Base-by-base conservation (phyloP, 2,329 filamentous ascomycete species). In the Alternaria arborescens region DNA sequence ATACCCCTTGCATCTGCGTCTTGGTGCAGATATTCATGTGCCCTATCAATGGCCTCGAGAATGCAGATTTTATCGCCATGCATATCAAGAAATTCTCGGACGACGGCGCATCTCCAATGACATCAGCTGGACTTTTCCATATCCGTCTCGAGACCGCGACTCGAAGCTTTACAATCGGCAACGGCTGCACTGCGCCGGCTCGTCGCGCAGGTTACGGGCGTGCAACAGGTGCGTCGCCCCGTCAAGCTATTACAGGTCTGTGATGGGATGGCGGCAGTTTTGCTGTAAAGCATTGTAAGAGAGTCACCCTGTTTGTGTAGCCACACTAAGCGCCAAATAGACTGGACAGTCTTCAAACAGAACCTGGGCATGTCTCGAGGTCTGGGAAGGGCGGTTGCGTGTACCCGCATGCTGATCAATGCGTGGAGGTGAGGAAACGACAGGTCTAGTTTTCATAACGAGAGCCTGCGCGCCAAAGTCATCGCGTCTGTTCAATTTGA, bases 281-380 rank as follows among this genome's bases (percentile, higher is more conserved):
- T 67, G 56, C 60, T 61, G 65, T 60, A 65, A 60, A 54, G 61
- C 60, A 43, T 63, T 60, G 64, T 68, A 66, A 69, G 69, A 73
- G 59, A 56, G 54, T 52, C 66, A 59, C 65, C 68, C 64, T 69
- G 69, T 66, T 65, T 67, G 76, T 78, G 74, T 74, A 70, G 62
- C 77, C 57, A 53, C 30, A 64, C 70, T 68, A 73, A 71, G 7
- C 64, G 64, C 69, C 57, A 66, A 71, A 70, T 71, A 73, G 68
- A 66, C 68, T 70, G 70, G 71, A 66, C 64, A 65, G 58, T 71
- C 60, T 67, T 72, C 74, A 74, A 75, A 72, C 58, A 65, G 65
- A 67, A 47, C 54, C 62, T 60, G 64, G 55, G 61, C 62, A 66
- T 66, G 52, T 67, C 58, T 59, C 63, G 56, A 46, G 54, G 61